These are phyloP conservation scores for Haplosporangium sp. DNA, from an alignment of 371 early-diverging fungal genomes.

Conservation along the genomic window DNA sequence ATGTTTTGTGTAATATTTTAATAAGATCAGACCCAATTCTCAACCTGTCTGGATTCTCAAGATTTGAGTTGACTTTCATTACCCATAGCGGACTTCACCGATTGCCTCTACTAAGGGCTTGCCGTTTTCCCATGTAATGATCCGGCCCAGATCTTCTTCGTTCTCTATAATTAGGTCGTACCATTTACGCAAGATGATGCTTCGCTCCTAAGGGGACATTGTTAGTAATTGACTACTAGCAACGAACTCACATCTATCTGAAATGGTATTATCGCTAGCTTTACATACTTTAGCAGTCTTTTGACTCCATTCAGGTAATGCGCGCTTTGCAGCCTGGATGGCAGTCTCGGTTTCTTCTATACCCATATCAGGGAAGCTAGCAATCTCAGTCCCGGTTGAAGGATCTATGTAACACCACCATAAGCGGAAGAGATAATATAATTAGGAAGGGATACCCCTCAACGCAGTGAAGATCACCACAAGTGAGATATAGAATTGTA, in stretches of 20 bases:
- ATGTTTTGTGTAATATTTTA: background rate
- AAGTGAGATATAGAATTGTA: background rate
- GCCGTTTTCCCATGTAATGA: constrained; percentile 85
- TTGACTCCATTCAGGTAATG: constrained; percentile 73
- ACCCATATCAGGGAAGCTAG: constrained; percentile 75
- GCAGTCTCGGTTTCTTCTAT: constrained; percentile 70
- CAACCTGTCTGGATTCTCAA: background rate
- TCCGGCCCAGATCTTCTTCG: constrained; percentile 79
- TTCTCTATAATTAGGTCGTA: constrained; percentile 75
- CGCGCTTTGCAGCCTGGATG: constrained; percentile 69
- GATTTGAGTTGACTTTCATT: constrained; percentile 1
- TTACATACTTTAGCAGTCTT: constrained; percentile 67
- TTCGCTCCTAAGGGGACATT: constrained; percentile 59
- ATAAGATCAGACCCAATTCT: background rate
- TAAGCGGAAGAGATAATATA: too few species aligned
- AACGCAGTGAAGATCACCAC: background rate
- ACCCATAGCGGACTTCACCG: constrained; percentile 86
- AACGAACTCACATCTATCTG: background rate
- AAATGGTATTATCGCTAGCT: background rate
- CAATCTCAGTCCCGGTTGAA: constrained; percentile 74
- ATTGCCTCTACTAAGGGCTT: constrained; percentile 61
- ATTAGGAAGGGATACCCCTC: too few species aligned
- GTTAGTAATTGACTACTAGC: background rate
- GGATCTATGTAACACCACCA: constrained; percentile 62
- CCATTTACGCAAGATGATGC: constrained; percentile 76